Evolutionary conservation across 2,329 filamentous ascomycete genomes (phyloP), one percentile per base, ranked within the genome.

Genomic region (Hysterium pulicare): DNA sequence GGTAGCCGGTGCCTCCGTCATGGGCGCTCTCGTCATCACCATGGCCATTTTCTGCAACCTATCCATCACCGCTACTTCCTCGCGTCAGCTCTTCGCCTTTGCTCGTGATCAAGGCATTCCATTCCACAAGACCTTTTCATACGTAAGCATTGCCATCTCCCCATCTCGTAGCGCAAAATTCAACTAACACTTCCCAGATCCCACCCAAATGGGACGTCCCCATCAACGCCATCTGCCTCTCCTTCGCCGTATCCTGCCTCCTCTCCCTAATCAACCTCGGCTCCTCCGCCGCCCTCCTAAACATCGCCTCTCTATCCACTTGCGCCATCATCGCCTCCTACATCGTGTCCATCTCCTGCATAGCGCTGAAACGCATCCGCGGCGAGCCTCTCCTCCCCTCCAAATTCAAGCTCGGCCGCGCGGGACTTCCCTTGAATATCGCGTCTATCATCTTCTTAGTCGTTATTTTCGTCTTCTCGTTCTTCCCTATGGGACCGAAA

Each of bases 231-330:
- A 41, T 54, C 9, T 47, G 49, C 33, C 20, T 59, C 13, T 46
- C 59, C 8, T 44, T 58, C 11, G 19, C 31, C 0, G 40, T 62
- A 13, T 42, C 56, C 5, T 37, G 45, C 5, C 39, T 60, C 16
- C 49, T 63, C 20, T 57, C 58, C 0, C 44, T 61, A 8, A 59
- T 63, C 46, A 61, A 53, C 36, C 45, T 63, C 5, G 59, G 59
- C 20, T 62, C 58, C 3, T 35, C 39, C 1, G 50, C 52, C 19
- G 57, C 59, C 2, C 50, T 61, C 31, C 47, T 45, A 42, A 47
- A 50, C 30, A 46, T n/a, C n/a, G n/a, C n/a, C n/a, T n/a, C n/a
- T n/a, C n/a, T n/a, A n/a, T n/a, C n/a, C n/a, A n/a, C n/a, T n/a
- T n/a, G n/a, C n/a, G n/a, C n/a, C n/a, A n/a, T n/a, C n/a, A n/a